These are phyloP conservation scores for Zymoseptoria pseudotritici DNA, from an alignment of 2,329 filamentous ascomycete species.

Conservation along the genomic window DNA sequence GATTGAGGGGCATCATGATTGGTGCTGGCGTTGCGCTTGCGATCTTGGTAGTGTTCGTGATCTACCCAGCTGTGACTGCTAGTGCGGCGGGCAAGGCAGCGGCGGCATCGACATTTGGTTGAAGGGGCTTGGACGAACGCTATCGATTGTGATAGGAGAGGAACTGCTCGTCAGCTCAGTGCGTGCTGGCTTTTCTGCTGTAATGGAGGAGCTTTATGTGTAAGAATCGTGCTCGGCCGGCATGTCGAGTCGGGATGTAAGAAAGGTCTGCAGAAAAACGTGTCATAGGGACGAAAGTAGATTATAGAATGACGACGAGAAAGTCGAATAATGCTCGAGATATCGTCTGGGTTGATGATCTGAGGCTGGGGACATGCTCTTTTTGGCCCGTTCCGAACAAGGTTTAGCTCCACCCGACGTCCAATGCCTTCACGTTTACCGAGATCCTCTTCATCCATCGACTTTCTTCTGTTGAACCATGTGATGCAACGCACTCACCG, in stretches of 20 bases:
- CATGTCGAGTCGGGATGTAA: background rate
- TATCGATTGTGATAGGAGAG: background rate
- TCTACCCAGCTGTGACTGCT: background rate
- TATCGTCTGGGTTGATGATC: background rate
- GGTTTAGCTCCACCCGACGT: background rate
- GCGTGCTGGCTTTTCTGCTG: background rate
- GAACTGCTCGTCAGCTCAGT: background rate
- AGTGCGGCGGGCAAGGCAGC: background rate
- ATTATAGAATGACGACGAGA: background rate
- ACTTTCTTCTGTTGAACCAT: constrained; percentile 2
- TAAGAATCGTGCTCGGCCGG: background rate
- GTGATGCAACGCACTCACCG: constrained; percentile 16
- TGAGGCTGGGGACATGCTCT: background rate
- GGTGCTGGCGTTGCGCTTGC: constrained; percentile 54
- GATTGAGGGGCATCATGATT: constrained; percentile 70
- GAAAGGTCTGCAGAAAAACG: background rate
- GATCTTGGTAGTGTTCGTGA: constrained; percentile 54
- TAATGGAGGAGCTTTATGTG: background rate
- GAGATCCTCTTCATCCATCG: background rate
- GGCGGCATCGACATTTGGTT: background rate
- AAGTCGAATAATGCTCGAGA: background rate
- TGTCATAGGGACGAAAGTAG: background rate
- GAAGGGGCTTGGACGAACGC: background rate
- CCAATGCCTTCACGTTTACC: background rate
- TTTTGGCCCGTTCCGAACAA: background rate